Base-by-base conservation (phyloP, 805 yeast species). In the Saccharomycopsis fodiens region DNA sequence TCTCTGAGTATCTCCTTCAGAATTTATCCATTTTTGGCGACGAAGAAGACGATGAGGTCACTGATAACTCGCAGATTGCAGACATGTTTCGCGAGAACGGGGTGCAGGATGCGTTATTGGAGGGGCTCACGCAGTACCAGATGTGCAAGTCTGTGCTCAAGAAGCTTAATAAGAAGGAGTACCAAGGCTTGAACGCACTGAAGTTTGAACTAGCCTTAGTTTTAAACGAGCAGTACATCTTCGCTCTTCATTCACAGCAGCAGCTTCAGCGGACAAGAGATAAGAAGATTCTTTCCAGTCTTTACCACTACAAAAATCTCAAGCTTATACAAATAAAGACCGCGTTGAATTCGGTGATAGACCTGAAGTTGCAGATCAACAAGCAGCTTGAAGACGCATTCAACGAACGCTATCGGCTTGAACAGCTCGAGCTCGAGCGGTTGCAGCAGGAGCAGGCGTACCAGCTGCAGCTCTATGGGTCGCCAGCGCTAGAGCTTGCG, bases 111-210 rank as follows among this genome's bases (percentile, higher is more conserved):
- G 38, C 42, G 35, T 45, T 54, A 13, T 45, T 48, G 10, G 55
- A 50, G n/a, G 59, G 60, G 8, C 22, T 50, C n/a, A 20, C 42
- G 20, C 47, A 54, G 22, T 52, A 56, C 22, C 53, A 46, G 2
- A 58, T 58, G 44, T 74, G 72, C 37, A 58, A 63, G 17, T 65
- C 66, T 38, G 55, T 74, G 16, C 42, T 67, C 36, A 67, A 67
- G 41, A 76, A 74, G 54, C 60, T 74, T 31, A 69, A 74, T 47
- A 77, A 76, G 51, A 17, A 38, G 13, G 46, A 41, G 13, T n/a
- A 15, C 16, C 23, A 25, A 8, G 32, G 43, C n/a, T 22, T 51
- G 16, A 48, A 42, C 29, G 39, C 45, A 10, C 32, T 44, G 12
- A 51, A 51, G 23, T 51, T 48, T 41, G 50, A 51, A 27, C 39